These are phyloP conservation scores for Ganoderma boninense DNA, from an alignment of 1,284 basidiomycete genomes.

Conservation along the genomic window DNA sequence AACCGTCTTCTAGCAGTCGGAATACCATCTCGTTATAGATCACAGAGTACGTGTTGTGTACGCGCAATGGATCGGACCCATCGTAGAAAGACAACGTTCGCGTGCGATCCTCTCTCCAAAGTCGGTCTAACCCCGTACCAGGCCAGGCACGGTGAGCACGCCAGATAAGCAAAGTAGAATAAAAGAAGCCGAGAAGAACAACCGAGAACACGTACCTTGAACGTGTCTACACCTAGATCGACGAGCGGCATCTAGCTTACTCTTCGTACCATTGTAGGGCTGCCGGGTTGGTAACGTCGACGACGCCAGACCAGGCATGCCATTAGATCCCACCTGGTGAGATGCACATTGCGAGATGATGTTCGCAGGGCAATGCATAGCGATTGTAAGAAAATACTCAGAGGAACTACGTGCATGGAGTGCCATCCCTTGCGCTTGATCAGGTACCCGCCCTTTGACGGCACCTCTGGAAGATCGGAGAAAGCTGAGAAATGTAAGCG, in stretches of 20 bases:
- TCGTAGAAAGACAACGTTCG: slow-evolving; percentile 69
- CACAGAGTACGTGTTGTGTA: slow-evolving; percentile 73
- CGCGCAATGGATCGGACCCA: slow-evolving; percentile 72
- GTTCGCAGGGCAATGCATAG: not conserved
- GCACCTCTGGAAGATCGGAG: slow-evolving; percentile 79
- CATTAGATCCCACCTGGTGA: slow-evolving; percentile 71
- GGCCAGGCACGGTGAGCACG: not conserved
- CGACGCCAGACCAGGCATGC: slow-evolving; percentile 74
- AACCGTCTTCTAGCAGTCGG: slow-evolving; percentile 63
- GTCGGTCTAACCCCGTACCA: slow-evolving; percentile 58
- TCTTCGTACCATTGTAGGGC: slow-evolving; percentile 73
- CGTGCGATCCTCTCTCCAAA: slow-evolving; percentile 74
- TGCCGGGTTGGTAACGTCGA: slow-evolving; percentile 78
- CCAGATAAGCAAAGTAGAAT: not conserved
- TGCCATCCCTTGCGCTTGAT: slow-evolving; percentile 75
- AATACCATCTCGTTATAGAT: slow-evolving; percentile 79
- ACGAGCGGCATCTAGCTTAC: slow-evolving; percentile 67
- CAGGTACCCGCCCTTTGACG: slow-evolving; percentile 69
- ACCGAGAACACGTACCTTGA: slow-evolving; percentile 58
- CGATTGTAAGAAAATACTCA: not conserved
- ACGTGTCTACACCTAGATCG: slow-evolving; percentile 75
- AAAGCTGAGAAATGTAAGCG: slow-evolving; percentile 74
- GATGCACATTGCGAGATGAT: not conserved
- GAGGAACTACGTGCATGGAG: slow-evolving; percentile 69
- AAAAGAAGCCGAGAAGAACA: not conserved